A percentile compares a stretch with the other conserved stretches of the same genome.
These are phyloP conservation scores for Elongisporangium anandrum DNA, from an alignment of 352 stramenopile genomes.

Conservation along the genomic window DNA sequence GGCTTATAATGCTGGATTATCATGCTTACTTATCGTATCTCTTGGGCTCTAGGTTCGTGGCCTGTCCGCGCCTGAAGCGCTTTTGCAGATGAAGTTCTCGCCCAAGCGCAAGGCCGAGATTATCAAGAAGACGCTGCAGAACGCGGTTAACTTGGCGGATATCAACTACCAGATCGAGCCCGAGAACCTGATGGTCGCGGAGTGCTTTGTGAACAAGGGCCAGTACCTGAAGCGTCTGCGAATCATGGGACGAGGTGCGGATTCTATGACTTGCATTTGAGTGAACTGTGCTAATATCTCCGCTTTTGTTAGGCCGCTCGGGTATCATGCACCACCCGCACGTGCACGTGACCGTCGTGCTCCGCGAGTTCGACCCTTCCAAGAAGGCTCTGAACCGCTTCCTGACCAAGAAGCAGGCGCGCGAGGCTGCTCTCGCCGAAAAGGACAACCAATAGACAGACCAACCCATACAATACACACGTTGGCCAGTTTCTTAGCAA, in stretches of 20 bases:
- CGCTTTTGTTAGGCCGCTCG: constrained; percentile 42
- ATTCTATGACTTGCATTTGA: not conserved
- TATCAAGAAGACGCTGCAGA: constrained; percentile 83
- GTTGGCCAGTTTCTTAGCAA: not conserved
- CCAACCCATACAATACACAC: constrained; percentile 8
- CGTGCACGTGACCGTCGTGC: constrained; percentile 74
- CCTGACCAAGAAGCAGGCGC: constrained; percentile 68
- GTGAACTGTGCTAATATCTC: constrained; percentile 4
- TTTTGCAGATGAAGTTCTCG: constrained; percentile 87
- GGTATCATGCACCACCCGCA: constrained; percentile 83
- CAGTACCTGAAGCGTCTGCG: constrained; percentile 78
- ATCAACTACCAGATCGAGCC: constrained; percentile 88
- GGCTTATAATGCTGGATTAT: not conserved
- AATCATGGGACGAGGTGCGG: constrained; percentile 79
- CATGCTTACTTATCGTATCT: not conserved
- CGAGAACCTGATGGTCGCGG: constrained; percentile 73
- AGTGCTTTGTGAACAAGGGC: constrained; percentile 87
- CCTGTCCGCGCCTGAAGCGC: constrained; percentile 62
- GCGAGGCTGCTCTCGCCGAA: constrained; percentile 30
- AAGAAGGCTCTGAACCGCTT: constrained; percentile 75
- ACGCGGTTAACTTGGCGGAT: constrained; percentile 83
- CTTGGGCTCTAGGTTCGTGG: constrained; percentile 47
- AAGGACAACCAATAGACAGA: constrained; percentile 35
- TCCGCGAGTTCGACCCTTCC: constrained; percentile 75
- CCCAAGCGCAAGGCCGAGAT: constrained; percentile 82